Conservation (phyloP, 169 alveolate genomes). For the Cyclospora cayetanensis region DNA sequence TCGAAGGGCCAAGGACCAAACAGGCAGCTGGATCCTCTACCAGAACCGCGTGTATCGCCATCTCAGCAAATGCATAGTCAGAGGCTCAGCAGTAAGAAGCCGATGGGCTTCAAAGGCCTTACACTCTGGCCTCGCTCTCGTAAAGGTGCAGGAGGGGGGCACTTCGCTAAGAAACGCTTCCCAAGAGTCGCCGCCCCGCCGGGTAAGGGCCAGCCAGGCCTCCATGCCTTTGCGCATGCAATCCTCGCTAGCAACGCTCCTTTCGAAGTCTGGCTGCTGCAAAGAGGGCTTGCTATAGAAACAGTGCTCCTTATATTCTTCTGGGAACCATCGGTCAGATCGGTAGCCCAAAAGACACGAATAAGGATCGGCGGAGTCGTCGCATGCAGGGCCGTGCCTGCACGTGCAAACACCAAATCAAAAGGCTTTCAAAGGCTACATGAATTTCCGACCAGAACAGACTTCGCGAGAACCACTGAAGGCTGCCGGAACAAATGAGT, state of each 20-base stretch:
- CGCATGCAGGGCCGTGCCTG: constrained; percentile 24
- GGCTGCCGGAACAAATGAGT: neutral
- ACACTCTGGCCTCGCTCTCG: neutral
- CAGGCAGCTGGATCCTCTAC: too few species aligned
- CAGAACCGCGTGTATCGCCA: too few species aligned
- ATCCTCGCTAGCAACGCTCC: constrained; percentile 24
- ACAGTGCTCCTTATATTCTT: constrained; percentile 16
- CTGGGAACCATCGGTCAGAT: constrained; percentile 46
- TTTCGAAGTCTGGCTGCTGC: constrained; percentile 55
- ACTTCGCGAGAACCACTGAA: neutral
- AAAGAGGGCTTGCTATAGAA: constrained; percentile 12
- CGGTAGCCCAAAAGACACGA: neutral
- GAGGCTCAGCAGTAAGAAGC: too few species aligned
- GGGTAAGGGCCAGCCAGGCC: constrained; percentile 14
- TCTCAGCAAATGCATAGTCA: too few species aligned
- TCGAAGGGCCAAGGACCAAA: too few species aligned
- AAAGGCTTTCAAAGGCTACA: neutral
- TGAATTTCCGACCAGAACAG: neutral
- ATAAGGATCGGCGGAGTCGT: constrained; percentile 9
- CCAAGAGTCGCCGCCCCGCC: constrained; percentile 26
- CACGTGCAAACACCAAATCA: neutral
- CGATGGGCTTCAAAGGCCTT: too few species aligned
- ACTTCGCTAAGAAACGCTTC: neutral
- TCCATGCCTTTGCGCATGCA: constrained; percentile 45
- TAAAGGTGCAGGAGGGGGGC: constrained; percentile 13